Evolutionary conservation across 2,329 filamentous ascomycete genomes (phyloP).

Genomic region (Fusarium neocosmosporiellum): DNA sequence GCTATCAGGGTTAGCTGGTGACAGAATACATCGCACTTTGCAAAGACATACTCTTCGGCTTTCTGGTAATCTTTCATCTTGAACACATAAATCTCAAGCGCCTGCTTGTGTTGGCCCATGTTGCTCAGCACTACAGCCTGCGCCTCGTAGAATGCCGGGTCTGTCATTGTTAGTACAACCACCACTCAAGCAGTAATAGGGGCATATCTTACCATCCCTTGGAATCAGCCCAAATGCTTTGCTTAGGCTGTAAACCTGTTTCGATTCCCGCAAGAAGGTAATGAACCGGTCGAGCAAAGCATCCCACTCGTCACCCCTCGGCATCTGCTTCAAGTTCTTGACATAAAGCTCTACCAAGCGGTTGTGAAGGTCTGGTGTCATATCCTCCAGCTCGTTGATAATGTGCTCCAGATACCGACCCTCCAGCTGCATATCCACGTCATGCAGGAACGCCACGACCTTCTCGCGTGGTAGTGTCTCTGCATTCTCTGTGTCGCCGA

Average conservation of each 20-base stretch:
- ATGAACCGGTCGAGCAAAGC: slow-evolving; percentile 75
- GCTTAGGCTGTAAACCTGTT: slow-evolving; percentile 79
- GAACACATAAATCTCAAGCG: slow-evolving; percentile 97
- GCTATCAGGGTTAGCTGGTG: slow-evolving; percentile 55
- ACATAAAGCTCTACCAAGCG: slow-evolving; percentile 77
- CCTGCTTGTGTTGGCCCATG: slow-evolving; percentile 95
- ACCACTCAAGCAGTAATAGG: not conserved
- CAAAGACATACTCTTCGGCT: slow-evolving; percentile 82
- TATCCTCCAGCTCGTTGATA: slow-evolving; percentile 86
- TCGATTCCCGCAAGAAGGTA: slow-evolving; percentile 78
- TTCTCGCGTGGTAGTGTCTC: slow-evolving; percentile 84
- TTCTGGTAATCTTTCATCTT: slow-evolving; percentile 88
- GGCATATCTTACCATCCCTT: slow-evolving; percentile 71
- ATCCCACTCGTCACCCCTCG: slow-evolving; percentile 62
- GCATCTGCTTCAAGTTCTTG: slow-evolving; percentile 64
- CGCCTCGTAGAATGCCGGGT: slow-evolving; percentile 87
- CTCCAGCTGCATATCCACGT: slow-evolving; percentile 77
- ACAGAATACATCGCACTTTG: not conserved
- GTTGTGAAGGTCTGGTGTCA: slow-evolving; percentile 89
- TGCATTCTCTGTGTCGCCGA: slow-evolving; percentile 93
- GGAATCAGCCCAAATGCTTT: slow-evolving; percentile 83
- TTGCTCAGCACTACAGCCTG: slow-evolving; percentile 92
- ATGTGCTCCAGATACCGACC: slow-evolving; percentile 90
- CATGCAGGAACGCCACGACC: slow-evolving; percentile 79
- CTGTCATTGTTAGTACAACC: slow-evolving; percentile 55